These are phyloP conservation scores for Ceratobasidium sp. DNA, from an alignment of 1,284 basidiomycete genomes.

Conservation along the genomic window DNA sequence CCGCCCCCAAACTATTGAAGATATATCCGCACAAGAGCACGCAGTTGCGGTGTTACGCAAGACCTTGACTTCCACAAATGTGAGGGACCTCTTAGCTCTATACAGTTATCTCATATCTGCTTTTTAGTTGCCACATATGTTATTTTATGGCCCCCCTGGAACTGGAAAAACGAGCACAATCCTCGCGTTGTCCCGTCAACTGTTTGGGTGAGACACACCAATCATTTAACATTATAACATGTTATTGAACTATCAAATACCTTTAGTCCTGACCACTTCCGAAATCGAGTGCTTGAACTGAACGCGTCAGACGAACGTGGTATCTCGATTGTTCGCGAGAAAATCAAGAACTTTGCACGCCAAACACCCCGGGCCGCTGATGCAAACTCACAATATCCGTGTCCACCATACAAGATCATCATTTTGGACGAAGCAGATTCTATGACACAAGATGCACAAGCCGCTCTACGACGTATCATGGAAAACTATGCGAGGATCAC, in stretches of 20 bases:
- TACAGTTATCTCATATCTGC: neutral
- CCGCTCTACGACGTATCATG: slow-evolving; percentile 96
- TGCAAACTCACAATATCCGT: slow-evolving; percentile 87
- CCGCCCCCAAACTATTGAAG: slow-evolving; percentile 97
- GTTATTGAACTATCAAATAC: slow-evolving; percentile 11
- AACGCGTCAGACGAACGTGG: slow-evolving; percentile 99
- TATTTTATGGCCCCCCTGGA: slow-evolving; percentile 99
- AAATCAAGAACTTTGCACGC: slow-evolving; percentile 98
- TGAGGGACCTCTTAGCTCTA: slow-evolving; percentile 55
- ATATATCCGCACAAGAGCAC: slow-evolving; percentile 96
- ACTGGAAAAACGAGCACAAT: slow-evolving; percentile 99
- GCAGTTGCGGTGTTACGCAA: slow-evolving; percentile 93
- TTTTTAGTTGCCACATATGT: slow-evolving; percentile 93
- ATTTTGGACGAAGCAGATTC: slow-evolving; percentile 99
- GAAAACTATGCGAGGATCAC: slow-evolving; percentile 97
- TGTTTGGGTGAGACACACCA: slow-evolving; percentile 80
- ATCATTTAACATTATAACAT: slow-evolving; percentile 37
- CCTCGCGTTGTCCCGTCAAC: slow-evolving; percentile 90
- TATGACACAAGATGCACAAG: slow-evolving; percentile 99
- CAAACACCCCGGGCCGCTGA: slow-evolving; percentile 87
- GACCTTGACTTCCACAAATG: slow-evolving; percentile 92
- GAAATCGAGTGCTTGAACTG: slow-evolving; percentile 93
- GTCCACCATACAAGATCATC: slow-evolving; percentile 98
- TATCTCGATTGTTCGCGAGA: slow-evolving; percentile 95
- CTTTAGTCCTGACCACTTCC: slow-evolving; percentile 91